phyloP scores from a whole-genome alignment of 208 protist genomes.

The Wallacemonas sp. region DNA sequence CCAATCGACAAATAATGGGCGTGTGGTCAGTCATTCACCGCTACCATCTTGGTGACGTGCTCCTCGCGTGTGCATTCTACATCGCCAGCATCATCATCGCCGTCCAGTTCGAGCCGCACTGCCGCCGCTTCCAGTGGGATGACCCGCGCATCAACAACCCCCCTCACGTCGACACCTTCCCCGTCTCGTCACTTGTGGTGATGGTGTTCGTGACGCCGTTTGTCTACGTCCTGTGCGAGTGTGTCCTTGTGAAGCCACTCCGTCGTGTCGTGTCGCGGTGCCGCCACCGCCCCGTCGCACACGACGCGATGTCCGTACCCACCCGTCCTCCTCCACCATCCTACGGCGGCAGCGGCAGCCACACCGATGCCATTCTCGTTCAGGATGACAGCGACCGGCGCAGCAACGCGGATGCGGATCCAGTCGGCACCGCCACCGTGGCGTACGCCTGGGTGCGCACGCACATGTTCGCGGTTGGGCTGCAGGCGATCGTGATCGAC shows the following conservation, averaged over 20 bases:
- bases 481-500: slow-evolving; percentile 41
- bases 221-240: slow-evolving; percentile 45
- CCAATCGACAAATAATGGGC: neutral
- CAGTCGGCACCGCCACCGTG: neutral
- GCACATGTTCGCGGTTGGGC: slow-evolving; percentile 43
- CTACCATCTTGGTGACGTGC: slow-evolving; percentile 59
- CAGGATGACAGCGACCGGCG: neutral
- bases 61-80: slow-evolving; percentile 20
- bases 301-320: too few relatives aligned
- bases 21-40: neutral
- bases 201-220: slow-evolving; percentile 34
- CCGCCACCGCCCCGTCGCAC: neutral
- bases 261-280: slow-evolving; percentile 12
- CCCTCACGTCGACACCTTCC: slow-evolving; percentile 50
- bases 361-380: neutral
- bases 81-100: slow-evolving; percentile 19
- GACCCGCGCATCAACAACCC: slow-evolving; percentile 73
- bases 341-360: neutral
- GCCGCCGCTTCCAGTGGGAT: slow-evolving; percentile 71
- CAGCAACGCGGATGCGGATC: too few relatives aligned
- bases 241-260: slow-evolving; percentile 28
- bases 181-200: slow-evolving; percentile 50
- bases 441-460: slow-evolving; percentile 58
- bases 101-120: slow-evolving; percentile 30
- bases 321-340: too few relatives aligned